These are phyloP conservation scores for Lathyrus tuberosus DNA, from an alignment of 306 rosid species.

Conservation along the genomic window DNA sequence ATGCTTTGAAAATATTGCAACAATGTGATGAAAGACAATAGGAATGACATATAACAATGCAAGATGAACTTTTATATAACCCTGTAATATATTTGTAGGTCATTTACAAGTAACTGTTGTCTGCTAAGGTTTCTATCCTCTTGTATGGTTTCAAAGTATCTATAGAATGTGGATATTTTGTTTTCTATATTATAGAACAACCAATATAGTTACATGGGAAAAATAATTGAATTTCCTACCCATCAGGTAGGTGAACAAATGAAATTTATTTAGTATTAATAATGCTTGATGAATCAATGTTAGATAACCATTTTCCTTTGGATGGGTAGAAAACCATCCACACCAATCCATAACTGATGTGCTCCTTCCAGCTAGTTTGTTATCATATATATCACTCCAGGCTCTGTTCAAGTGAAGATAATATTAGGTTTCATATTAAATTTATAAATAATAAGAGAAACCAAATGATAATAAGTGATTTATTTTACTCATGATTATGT, in stretches of 20 bases:
- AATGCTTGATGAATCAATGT: constrained; percentile 31
- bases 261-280: constrained; percentile 30
- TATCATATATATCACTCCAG: constrained; percentile 78
- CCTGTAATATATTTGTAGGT: no score
- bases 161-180: no score
- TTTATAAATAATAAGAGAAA: constrained; percentile 9
- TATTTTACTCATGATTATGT: not conserved
- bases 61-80: no score
- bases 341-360: constrained; percentile 29
- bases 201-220: no score
- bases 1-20: no score
- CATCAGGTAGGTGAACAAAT: constrained; percentile 32
- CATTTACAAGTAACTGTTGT: no score
- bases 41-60: no score
- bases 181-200: no score
- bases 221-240: no score
- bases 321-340: constrained; percentile 32
- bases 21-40: no score
- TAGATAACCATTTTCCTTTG: constrained; percentile 36
- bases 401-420: constrained; percentile 57
- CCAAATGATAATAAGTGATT: not conserved
- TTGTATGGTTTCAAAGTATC: no score
- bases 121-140: no score
- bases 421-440: constrained; percentile 41
- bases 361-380: constrained; percentile 36